Evolutionary conservation across 345 rosid species (phyloP), one percentile per base, ranked within the genome.

Genomic region (Erucastrum elatum): DNA sequence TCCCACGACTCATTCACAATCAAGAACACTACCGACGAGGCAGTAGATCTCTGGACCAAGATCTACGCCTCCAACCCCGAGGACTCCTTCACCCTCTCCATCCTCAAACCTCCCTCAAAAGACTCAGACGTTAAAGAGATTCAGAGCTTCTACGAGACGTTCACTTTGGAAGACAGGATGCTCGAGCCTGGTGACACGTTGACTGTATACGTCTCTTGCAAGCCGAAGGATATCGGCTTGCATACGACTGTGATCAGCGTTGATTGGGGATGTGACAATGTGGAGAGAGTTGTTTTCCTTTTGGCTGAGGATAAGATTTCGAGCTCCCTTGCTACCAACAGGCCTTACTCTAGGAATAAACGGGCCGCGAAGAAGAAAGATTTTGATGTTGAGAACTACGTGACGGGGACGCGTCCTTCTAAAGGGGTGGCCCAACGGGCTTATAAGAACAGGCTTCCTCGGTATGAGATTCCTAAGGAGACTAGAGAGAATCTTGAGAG

Each of bases 241-340:
- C 86, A 90, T 79, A 90, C 90, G 0, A 77, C 95, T 16, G 84
- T 84, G 6, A 85, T 94, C 66, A 84, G 87, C 70, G 79, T 94
- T 80, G 90, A 87, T 69, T 77, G 85, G 62, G 93, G 82, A 1
- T 60, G 53, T 75, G 91, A 87, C 25, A 79, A 69, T 16, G 71
- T 88, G 25, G 98, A 92, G 80, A 81, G 98, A 15, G 87, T 88
- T 64, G 86, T 76, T 56, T 87, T 88, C 79, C 84, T 92, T 37
- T 82, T 94, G 90, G 97, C 88, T 1, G 97, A 94, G 82, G 94
- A 94, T 66, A 88, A 81, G 64, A 85, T 91, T 60, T 87, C 97
- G 1, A 87, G 74, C 16, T 90, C 96, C 68, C 70, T 94, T 71
- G 71, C 88, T 70, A 76, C 94, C 2, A 82, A 56, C 12, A 85